Conservation (phyloP, 768 basidiomycete genomes). For the Kwoniella pini region DNA sequence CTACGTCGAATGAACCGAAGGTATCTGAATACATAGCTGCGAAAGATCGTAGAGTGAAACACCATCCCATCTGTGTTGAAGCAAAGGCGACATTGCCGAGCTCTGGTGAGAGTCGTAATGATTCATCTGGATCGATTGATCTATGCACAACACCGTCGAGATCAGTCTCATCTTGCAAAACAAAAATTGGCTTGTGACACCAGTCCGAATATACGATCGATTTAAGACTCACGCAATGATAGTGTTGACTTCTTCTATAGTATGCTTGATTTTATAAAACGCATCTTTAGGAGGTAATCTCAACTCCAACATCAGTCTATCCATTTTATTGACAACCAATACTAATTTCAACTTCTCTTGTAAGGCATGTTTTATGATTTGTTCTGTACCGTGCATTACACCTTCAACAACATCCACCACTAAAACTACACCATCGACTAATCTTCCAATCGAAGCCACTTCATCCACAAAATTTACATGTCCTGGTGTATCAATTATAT, state of each 20-base stretch:
- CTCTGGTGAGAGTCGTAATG: constrained; percentile 86
- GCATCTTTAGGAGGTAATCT: constrained; percentile 94
- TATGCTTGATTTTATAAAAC: constrained; percentile 98
- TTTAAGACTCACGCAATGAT: constrained; percentile 73
- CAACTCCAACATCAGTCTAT: constrained; percentile 92
- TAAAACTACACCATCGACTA: constrained; percentile 85
- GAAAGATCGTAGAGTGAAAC: constrained; percentile 90
- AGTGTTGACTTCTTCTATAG: constrained; percentile 96
- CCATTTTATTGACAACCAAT: constrained; percentile 95
- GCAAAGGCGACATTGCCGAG: constrained; percentile 96
- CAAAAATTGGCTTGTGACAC: not conserved
- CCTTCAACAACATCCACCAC: constrained; percentile 99
- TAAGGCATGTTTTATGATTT: constrained; percentile 80
- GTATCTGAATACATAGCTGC: constrained; percentile 95
- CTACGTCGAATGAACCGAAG: constrained; percentile 76
- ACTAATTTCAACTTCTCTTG: constrained; percentile 87
- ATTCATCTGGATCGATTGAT: constrained; percentile 80
- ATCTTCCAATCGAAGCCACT: constrained; percentile 79
- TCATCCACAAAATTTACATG: constrained; percentile 99
- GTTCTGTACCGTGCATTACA: constrained; percentile 92
- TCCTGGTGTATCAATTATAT: constrained; percentile 95
- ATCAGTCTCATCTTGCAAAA: not conserved
- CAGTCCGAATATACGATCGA: not conserved
- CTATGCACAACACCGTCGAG: constrained; percentile 47
- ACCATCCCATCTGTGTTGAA: constrained; percentile 96